A percentile compares a stretch with the other conserved stretches of the same genome.
These are phyloP conservation scores for Hanseniaspora clermontiae DNA, from an alignment of 805 yeast species.

Conservation along the genomic window DNA sequence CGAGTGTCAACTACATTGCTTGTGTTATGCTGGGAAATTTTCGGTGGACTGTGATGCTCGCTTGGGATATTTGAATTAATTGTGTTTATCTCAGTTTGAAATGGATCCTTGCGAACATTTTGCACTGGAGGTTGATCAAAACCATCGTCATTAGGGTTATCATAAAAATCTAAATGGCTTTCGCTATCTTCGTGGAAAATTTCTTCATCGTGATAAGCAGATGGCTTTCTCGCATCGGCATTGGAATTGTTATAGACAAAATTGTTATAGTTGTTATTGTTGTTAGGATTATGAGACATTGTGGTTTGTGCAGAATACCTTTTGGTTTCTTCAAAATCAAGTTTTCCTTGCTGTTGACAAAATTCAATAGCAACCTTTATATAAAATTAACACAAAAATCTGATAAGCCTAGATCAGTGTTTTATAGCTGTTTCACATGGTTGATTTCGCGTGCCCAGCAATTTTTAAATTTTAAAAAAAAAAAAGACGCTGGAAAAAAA, in stretches of 20 bases:
- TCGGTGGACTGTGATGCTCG: background rate
- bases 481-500: background rate
- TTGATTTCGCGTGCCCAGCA: background rate
- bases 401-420: background rate
- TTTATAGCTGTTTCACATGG: background rate
- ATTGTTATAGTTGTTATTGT: background rate
- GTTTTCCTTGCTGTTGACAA: too few relatives aligned
- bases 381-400: too few relatives aligned
- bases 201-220: constrained; percentile 6
- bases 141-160: constrained; percentile 10
- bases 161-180: background rate
- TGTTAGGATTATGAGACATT: background rate
- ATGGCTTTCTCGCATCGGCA: background rate
- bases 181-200: background rate
- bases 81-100: background rate
- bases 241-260: background rate
- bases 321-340: too few relatives aligned
- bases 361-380: background rate
- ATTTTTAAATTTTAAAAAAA: too few relatives aligned
- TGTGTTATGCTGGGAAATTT: background rate
- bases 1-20: background rate
- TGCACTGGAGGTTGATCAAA: background rate
- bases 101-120: background rate
- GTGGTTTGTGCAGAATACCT: too few relatives aligned
- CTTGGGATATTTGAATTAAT: background rate